Base-by-base conservation (phyloP, 768 basidiomycete genomes). In the Termitomyces sp. region DNA sequence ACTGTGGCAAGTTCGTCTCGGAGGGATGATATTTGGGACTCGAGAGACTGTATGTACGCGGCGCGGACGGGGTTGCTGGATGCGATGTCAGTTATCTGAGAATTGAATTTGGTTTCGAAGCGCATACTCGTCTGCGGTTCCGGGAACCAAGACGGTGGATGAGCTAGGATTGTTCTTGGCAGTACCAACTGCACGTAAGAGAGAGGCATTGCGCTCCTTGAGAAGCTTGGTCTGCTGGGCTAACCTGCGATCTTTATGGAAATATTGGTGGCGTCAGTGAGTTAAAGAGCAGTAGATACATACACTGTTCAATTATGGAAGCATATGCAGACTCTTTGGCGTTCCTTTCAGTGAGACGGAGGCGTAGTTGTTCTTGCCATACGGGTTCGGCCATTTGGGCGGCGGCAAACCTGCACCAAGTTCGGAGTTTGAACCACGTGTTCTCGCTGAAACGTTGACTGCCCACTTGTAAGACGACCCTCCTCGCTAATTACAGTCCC, bases 1-100 rank as follows among this genome's bases (percentile, higher is more conserved):
- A 96, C 87, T 9, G 91, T 92, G 3, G 96, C 93, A 54, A 98
- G 82, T 73, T 98, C 96, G 67, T 92, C 91, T 38, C 96, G 88
- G 53, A 97, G 79, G 11, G 91, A 88, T 2, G 94, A 93, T 72
- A 98, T 91, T 71, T 98, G 95, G 4, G 91, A 88, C 73, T 98
- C 96, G 52, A 98, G 86, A 20, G 96, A 97, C 1, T 88, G 79
- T 73, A 96, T 86, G 73, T 96, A 94, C 15, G 94, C 94, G 42
- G 89, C 85, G 47, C 89, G 86, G 46, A 96, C 89, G 31, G 93
- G 88, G 71, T 94, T 91, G 65, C 91, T 94, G 67, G 42, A 48
- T 36, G 57, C 60, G 53, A 68, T 69, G 47, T 70, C 56, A 57
- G 31, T 58, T 56, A 62, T 57, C 58, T 60, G 53, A 52, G 50